Percentiles rank a stretch among this genome's conserved stretches.
Conservation (phyloP, 306 rosid species). For the Nissolia schottii region DNA sequence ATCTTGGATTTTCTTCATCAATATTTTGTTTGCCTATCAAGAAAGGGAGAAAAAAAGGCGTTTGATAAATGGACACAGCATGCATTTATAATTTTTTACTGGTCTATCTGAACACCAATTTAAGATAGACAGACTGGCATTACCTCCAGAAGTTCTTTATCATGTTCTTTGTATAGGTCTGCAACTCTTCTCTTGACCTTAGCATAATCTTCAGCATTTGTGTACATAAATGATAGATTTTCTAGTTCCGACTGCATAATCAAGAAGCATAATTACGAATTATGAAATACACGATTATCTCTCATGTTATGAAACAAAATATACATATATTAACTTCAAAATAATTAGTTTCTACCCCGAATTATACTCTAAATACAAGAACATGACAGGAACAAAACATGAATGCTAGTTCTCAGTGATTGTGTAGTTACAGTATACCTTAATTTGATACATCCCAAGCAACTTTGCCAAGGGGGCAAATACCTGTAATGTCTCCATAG, state of each 20-base stretch:
- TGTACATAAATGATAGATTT: conserved; percentile 93
- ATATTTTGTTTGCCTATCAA: conserved; percentile 78
- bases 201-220: conserved; percentile 91
- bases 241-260: conserved; percentile 89
- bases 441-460: conserved; percentile 98
- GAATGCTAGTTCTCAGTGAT: neutral
- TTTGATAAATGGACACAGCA: conserved; percentile 31
- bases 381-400: conserved; percentile 20
- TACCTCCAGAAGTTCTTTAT: conserved; percentile 94
- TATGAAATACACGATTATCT: conserved; percentile 1
- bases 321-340: conserved; percentile 1
- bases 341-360: neutral
- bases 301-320: conserved; percentile 1
- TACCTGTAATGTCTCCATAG: conserved; percentile 93
- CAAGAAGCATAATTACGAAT: conserved; percentile 12
- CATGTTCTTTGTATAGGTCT: conserved; percentile 80
- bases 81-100: neutral
- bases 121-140: conserved; percentile 17
- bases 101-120: conserved; percentile 9
- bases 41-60: conserved; percentile 22
- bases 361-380: neutral
- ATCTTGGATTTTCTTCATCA: conserved; percentile 77
- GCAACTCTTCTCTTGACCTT: conserved; percentile 86
- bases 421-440: conserved; percentile 49
- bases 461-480: conserved; percentile 99